Evolutionary conservation across 2,329 filamentous ascomycete genomes (phyloP), one percentile per base, ranked within the genome.

Genomic region (Aaosphaeria pasadenensis): DNA sequence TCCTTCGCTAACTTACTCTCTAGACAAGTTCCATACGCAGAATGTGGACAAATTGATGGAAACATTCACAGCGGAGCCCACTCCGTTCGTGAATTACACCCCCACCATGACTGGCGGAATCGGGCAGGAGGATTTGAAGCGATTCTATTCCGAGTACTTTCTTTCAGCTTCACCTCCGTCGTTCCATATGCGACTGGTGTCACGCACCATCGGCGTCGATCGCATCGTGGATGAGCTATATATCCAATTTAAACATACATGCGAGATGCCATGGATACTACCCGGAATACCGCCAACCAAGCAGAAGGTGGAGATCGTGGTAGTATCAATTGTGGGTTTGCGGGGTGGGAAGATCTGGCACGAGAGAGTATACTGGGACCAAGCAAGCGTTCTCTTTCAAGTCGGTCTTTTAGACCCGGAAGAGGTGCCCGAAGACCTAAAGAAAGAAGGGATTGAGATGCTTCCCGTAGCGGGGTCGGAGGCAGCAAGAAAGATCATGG

Each of bases 301-400:
- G 49, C 76, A 78, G 46, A 73, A 74, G 39, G 79, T 85, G 1
- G 80, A 85, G 57, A 71, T 82, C 3, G 74, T 80, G 0, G 63
- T 85, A 2, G 77, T 85, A 1, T 78, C 73, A 45, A 77, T 85
- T 6, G 80, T 84, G 2, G 75, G 75, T 30, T 69, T 84, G 45
- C 67, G 78, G 11, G 79, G 72, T 0, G 78, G 76, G 0, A 78
- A 76, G 53, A 62, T 84, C 9, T 80, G 76, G 63, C 77, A 75
- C 13, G 82, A 85, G 60, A 74, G 82, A 44, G 66, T 83, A 4
- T 84, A 84, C 58, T 85, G 81, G 81, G 82, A 84, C 55, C 82
- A 85, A 56, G 81, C 82, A 7, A 78, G 73, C 42, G 81, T 84
- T 6, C 61, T 85, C 11, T 77, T 83, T 40, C 81, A 84, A 58